phyloP scores from a whole-genome alignment of 2,329 filamentous ascomycete species.

The Aspergillus spinulosporus region DNA sequence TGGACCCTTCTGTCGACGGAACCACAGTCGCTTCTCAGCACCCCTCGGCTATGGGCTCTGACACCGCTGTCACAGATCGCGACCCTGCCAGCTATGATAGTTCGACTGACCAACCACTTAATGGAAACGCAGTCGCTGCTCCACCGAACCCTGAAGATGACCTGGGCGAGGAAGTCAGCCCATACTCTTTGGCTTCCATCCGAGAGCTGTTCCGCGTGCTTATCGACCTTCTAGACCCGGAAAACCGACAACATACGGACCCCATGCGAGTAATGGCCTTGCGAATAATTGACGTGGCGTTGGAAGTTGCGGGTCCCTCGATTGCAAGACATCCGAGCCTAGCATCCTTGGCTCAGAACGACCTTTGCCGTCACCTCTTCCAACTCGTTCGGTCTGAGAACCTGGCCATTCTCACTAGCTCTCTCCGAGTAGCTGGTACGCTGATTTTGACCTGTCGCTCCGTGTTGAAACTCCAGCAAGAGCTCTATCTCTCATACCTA shows the following conservation, averaged over 20 bases:
- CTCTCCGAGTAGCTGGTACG: conserved; percentile 86
- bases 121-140: conserved; percentile 34
- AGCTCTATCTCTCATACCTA: conserved; percentile 90
- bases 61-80: conserved; percentile 36
- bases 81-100: conserved; percentile 37
- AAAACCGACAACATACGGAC: conserved; percentile 89
- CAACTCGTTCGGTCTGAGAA: conserved; percentile 96
- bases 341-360: conserved; percentile 85
- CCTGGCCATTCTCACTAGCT: conserved; percentile 90
- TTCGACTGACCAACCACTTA: conserved; percentile 34
- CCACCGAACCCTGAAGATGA: conserved; percentile 45
- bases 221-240: conserved; percentile 89
- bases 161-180: conserved; percentile 63
- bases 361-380: conserved; percentile 89
- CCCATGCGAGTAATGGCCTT: conserved; percentile 96
- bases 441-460: conserved; percentile 85
- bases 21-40: conserved; percentile 59
- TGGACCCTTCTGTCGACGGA: conserved; percentile 74
- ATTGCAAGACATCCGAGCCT: conserved; percentile 90
- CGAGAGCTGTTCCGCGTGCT: conserved; percentile 90
- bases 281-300: conserved; percentile 92
- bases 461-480: conserved; percentile 92
- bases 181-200: conserved; percentile 92
- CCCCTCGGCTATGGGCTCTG: conserved; percentile 41
- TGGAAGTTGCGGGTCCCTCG: conserved; percentile 93